Evolutionary conservation across 148 eudicot genomes (phyloP).

Genomic region (Limonium bicolor): DNA sequence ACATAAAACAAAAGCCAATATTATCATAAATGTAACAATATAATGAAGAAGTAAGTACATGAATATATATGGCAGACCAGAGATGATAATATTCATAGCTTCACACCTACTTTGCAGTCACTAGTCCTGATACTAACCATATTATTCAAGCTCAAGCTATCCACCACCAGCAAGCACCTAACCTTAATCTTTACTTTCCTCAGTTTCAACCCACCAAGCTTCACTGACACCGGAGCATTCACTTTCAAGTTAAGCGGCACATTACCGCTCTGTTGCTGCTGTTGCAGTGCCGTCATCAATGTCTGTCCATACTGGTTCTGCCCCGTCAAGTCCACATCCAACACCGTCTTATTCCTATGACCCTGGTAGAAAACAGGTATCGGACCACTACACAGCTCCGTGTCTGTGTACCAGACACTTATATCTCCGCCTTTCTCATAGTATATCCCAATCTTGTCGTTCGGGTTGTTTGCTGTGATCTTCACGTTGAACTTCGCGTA

Average conservation of each 20-base stretch:
- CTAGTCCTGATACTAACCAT: conserved; percentile 56
- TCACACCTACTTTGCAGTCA: conserved; percentile 42
- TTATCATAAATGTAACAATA: too few species aligned
- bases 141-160: conserved; percentile 44
- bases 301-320: conserved; percentile 57
- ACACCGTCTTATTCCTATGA: conserved; percentile 32
- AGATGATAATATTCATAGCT: conserved; percentile 44
- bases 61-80: too few species aligned
- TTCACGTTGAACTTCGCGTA: conserved; percentile 62
- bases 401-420: conserved; percentile 60
- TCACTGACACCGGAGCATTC: conserved; percentile 49
- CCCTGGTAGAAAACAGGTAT: conserved; percentile 73
- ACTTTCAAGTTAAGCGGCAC: conserved; percentile 64
- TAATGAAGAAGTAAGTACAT: too few species aligned
- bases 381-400: conserved; percentile 52
- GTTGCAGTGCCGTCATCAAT: conserved; percentile 51
- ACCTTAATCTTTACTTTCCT: conserved; percentile 49
- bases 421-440: conserved; percentile 61
- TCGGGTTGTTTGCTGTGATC: conserved; percentile 63
- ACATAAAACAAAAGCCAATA: too few species aligned
- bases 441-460: conserved; percentile 73
- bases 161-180: conserved; percentile 50
- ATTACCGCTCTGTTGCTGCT: conserved; percentile 61
- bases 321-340: conserved; percentile 43
- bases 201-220: conserved; percentile 51